These are phyloP conservation scores for Stagonosporopsis vannaccii DNA, from an alignment of 2,329 filamentous ascomycete genomes.

Conservation along the genomic window DNA sequence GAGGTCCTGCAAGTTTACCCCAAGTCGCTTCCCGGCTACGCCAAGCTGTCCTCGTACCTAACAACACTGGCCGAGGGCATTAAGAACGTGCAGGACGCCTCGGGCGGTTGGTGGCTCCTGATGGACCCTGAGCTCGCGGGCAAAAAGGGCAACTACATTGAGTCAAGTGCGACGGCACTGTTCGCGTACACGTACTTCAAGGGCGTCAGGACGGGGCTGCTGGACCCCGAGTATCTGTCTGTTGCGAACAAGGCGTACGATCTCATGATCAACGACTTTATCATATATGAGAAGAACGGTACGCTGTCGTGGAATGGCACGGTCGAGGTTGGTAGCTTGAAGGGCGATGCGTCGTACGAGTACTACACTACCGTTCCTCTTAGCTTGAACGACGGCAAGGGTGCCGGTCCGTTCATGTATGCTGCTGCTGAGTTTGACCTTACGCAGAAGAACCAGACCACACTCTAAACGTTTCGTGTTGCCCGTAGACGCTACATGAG, in stretches of 20 bases:
- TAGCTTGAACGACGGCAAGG: slow-evolving; percentile 50
- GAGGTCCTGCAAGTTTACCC: slow-evolving; percentile 59
- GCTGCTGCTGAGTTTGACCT: slow-evolving; percentile 44
- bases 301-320: slow-evolving; percentile 62
- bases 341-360: slow-evolving; percentile 59
- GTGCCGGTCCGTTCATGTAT: slow-evolving; percentile 53
- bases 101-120: slow-evolving; percentile 66
- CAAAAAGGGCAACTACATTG: slow-evolving; percentile 64
- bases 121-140: slow-evolving; percentile 59
- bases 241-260: slow-evolving; percentile 55
- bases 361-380: slow-evolving; percentile 50
- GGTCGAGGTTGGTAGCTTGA: slow-evolving; percentile 61
- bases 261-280: slow-evolving; percentile 55
- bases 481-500: neutral
- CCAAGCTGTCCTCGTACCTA: slow-evolving; percentile 51
- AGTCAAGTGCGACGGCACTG: slow-evolving; percentile 66
- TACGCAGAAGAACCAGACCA: slow-evolving; percentile 3
- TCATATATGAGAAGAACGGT: slow-evolving; percentile 55
- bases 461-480: neutral
- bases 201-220: slow-evolving; percentile 42
- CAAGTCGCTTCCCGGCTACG: slow-evolving; percentile 47
- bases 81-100: slow-evolving; percentile 52
- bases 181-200: slow-evolving; percentile 49
- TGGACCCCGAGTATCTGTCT: slow-evolving; percentile 47
- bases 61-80: slow-evolving; percentile 53